phyloP scores from a whole-genome alignment of 495 filamentous ascomycete genomes.

The Penicillium silybi region DNA sequence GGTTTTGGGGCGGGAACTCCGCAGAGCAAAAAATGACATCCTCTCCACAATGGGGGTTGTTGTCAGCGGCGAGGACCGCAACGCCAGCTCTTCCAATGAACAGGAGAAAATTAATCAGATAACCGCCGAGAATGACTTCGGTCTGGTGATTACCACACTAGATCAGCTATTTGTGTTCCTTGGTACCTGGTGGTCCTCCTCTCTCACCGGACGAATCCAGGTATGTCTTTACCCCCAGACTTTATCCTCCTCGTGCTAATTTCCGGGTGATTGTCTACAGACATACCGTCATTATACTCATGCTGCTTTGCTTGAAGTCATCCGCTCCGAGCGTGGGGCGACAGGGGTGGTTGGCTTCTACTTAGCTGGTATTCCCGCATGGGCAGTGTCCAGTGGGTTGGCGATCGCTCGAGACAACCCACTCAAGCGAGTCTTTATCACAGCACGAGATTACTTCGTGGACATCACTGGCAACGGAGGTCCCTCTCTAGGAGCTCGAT shows the following conservation, averaged over 20 bases:
- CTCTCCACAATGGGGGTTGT: slow-evolving; percentile 54
- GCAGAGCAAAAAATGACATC: slow-evolving; percentile 55
- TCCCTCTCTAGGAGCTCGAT: slow-evolving; percentile 25
- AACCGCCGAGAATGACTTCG: slow-evolving; percentile 47
- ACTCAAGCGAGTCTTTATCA: slow-evolving; percentile 32
- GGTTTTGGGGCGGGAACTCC: slow-evolving; percentile 37
- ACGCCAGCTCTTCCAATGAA: slow-evolving; percentile 29
- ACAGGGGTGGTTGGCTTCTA: slow-evolving; percentile 38
- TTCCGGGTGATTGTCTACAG: slow-evolving; percentile 17
- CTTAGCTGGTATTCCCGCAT: slow-evolving; percentile 45
- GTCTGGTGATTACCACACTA: slow-evolving; percentile 42
- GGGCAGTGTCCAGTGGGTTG: slow-evolving; percentile 38
- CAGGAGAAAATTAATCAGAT: slow-evolving; percentile 41
- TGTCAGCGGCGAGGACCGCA: slow-evolving; percentile 42
- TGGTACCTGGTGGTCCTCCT: slow-evolving; percentile 42
- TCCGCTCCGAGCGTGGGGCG: slow-evolving; percentile 33
- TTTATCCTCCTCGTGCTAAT: slow-evolving; percentile 3
- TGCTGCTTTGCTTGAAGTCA: slow-evolving; percentile 35
- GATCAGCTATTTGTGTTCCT: slow-evolving; percentile 41
- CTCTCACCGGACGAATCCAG: slow-evolving; percentile 44
- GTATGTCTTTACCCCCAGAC: slow-evolving; percentile 18
- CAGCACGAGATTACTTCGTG: slow-evolving; percentile 25
- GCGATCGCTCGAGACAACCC: slow-evolving; percentile 40
- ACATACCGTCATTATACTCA: slow-evolving; percentile 44
- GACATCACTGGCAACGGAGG: slow-evolving; percentile 19